A percentile compares a stretch with the other conserved stretches of the same genome.
phyloP scores from a whole-genome alignment of 1,284 basidiomycete genomes.

The Cystobasidium sp. region DNA sequence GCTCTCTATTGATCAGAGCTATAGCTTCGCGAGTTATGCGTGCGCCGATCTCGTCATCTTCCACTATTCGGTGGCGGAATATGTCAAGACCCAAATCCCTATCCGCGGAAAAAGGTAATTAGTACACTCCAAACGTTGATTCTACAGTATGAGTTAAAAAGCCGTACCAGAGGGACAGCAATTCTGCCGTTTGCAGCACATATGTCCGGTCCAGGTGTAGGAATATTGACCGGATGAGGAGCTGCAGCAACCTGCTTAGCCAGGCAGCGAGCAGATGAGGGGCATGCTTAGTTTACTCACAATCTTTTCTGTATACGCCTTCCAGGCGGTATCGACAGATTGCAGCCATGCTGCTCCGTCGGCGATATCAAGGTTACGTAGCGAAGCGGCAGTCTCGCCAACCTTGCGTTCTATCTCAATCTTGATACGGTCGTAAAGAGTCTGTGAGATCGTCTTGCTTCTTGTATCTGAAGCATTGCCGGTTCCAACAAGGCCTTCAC shows the following conservation, averaged over 20 bases:
- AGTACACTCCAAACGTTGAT: neutral
- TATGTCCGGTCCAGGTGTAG: slow-evolving; percentile 53
- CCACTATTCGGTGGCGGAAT: slow-evolving; percentile 50
- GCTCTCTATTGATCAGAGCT: slow-evolving; percentile 47
- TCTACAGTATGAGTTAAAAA: neutral
- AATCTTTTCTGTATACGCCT: slow-evolving; percentile 47
- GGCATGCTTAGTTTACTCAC: slow-evolving; percentile 9
- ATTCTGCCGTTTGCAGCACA: slow-evolving; percentile 46
- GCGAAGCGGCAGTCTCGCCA: slow-evolving; percentile 35
- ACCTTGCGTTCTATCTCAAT: slow-evolving; percentile 51
- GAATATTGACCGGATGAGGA: slow-evolving; percentile 52
- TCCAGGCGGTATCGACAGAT: slow-evolving; percentile 34
- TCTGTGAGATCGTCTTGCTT: slow-evolving; percentile 31
- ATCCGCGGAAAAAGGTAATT: neutral
- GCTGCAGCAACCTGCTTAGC: slow-evolving; percentile 28
- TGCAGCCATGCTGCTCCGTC: slow-evolving; percentile 37
- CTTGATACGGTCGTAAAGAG: slow-evolving; percentile 51
- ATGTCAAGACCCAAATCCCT: slow-evolving; percentile 54
- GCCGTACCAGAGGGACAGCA: slow-evolving; percentile 52
- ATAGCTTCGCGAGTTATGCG: slow-evolving; percentile 43
- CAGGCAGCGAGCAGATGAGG: slow-evolving; percentile 52
- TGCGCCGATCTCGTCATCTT: slow-evolving; percentile 39
- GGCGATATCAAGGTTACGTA: neutral
- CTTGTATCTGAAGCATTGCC: slow-evolving; percentile 21
- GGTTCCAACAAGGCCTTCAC: slow-evolving; percentile 46